A percentile compares a stretch with the other conserved stretches of the same genome.
Conservation (phyloP, 257 asterid species). For the Prunella vulgaris region DNA sequence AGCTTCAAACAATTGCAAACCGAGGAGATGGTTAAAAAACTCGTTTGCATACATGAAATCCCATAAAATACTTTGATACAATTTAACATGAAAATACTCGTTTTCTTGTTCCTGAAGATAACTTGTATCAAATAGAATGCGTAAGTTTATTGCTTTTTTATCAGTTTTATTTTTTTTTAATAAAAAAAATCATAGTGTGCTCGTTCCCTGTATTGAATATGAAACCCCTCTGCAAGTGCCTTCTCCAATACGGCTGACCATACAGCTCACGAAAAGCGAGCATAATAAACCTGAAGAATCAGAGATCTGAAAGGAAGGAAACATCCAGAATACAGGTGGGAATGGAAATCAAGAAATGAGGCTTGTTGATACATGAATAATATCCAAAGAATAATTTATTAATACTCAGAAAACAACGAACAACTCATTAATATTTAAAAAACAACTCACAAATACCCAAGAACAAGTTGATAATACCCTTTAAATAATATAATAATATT, state of each 20-base stretch:
- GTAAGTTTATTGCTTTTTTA: conserved; percentile 40
- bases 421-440: no score
- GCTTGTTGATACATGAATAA: no score
- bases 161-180: neutral
- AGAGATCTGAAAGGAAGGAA: no score
- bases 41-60: conserved; percentile 69
- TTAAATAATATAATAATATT: no score
- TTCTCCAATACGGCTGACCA: conserved; percentile 49
- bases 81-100: conserved; percentile 74
- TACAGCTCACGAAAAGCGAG: conserved; percentile 82
- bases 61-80: conserved; percentile 48
- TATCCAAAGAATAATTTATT: no score
- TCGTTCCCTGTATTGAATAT: neutral
- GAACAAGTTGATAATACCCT: no score
- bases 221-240: conserved; percentile 47
- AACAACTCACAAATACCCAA: no score
- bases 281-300: conserved; percentile 67
- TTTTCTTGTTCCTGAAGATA: conserved; percentile 68
- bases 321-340: no score
- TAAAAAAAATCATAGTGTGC: neutral
- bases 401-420: no score
- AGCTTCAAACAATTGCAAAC: conserved; percentile 75
- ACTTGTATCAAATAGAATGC: conserved; percentile 76
- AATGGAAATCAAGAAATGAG: no score
- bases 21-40: conserved; percentile 80